Conservation (phyloP, 2,329 filamentous ascomycete genomes). For the Pestalotiopsis sp. region DNA sequence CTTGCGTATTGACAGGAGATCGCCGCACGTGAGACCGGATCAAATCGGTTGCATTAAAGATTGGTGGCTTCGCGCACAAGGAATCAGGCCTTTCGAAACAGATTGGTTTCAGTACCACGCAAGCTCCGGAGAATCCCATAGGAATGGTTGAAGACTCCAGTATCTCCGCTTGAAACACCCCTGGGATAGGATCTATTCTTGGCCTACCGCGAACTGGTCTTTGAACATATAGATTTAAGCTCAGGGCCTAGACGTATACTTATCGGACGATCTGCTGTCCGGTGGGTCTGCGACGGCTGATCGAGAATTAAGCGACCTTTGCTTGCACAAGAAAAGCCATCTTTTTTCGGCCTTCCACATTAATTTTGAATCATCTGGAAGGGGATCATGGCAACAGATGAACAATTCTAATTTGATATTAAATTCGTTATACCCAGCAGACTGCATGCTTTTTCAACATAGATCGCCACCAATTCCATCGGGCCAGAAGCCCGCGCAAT, state of each 20-base stretch:
- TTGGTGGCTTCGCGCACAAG: background rate
- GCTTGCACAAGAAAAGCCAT: background rate
- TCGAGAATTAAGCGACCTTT: background rate
- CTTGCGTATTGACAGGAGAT: background rate
- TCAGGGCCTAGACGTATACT: background rate
- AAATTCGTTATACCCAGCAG: background rate
- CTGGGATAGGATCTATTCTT: background rate
- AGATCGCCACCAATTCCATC: background rate
- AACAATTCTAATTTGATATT: no score
- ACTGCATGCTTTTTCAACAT: background rate
- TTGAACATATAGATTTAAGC: background rate
- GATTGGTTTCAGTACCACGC: background rate
- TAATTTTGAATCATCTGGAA: background rate
- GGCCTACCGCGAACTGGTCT: background rate
- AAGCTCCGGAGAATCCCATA: background rate
- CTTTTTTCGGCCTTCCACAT: no score
- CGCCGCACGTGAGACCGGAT: background rate
- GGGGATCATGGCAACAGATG: background rate
- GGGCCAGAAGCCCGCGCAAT: no score
- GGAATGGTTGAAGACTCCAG: background rate
- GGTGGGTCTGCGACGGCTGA: constrained; percentile 10
- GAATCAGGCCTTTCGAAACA: background rate
- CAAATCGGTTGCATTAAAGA: background rate
- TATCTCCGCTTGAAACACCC: background rate
- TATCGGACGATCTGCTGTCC: constrained; percentile 10